phyloP scores from a whole-genome alignment of 352 stramenopile species.

The Phytopythium boreale region DNA sequence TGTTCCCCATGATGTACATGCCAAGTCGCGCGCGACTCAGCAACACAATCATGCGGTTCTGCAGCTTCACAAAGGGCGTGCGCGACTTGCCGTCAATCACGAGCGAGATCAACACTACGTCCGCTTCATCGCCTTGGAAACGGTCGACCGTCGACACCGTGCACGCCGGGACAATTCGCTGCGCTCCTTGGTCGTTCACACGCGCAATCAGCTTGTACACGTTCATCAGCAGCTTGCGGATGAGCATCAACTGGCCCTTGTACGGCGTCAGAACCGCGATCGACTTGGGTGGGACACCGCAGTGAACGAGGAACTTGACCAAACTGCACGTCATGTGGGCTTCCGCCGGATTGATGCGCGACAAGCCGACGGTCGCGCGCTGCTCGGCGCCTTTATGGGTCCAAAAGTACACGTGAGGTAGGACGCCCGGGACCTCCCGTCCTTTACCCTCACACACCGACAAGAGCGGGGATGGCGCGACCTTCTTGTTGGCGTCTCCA shows the following conservation, averaged over 20 bases:
- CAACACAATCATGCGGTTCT: constrained; percentile 89
- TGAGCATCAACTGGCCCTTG: constrained; percentile 86
- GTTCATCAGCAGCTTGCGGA: constrained; percentile 68
- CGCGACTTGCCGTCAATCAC: constrained; percentile 88
- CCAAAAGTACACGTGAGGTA: constrained; percentile 85
- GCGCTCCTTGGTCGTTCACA: constrained; percentile 20
- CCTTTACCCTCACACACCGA: constrained; percentile 36
- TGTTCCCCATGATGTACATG: constrained; percentile 85
- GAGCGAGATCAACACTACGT: constrained; percentile 85
- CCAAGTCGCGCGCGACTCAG: constrained; percentile 81
- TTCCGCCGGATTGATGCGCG: constrained; percentile 68
- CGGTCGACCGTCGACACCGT: constrained; percentile 83
- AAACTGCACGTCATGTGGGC: constrained; percentile 78
- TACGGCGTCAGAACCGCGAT: constrained; percentile 90
- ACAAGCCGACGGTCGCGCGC: constrained; percentile 66
- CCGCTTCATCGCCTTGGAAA: constrained; percentile 89
- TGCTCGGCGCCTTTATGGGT: constrained; percentile 64
- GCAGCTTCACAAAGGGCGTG: constrained; percentile 86
- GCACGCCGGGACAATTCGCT: constrained; percentile 34
- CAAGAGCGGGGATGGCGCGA: constrained; percentile 11
- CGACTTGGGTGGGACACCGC: constrained; percentile 58
- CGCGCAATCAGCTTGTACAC: constrained; percentile 24
- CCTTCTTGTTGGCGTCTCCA: constrained; percentile 5
- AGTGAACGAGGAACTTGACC: constrained; percentile 73
- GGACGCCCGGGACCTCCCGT: constrained; percentile 75